Evolutionary conservation across 1,284 basidiomycete genomes (phyloP).

Genomic region (Apiotrichum laibachii): DNA sequence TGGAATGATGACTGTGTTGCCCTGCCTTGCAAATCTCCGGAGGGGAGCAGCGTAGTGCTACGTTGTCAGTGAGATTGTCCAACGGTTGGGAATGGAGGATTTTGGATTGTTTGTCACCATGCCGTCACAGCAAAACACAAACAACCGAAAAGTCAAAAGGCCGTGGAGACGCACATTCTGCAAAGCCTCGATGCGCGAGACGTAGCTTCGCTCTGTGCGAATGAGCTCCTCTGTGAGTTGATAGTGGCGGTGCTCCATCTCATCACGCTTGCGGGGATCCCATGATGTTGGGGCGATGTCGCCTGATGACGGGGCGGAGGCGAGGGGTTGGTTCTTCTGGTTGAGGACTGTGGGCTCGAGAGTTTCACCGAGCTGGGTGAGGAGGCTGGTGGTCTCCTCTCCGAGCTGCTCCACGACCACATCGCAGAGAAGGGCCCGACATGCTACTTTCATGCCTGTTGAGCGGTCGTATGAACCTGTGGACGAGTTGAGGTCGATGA

Average conservation of each 20-base stretch:
- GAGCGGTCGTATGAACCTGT: constrained; percentile 37
- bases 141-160: not conserved
- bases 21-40: constrained; percentile 75
- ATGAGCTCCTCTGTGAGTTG: constrained; percentile 47
- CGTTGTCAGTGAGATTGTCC: constrained; percentile 3
- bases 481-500: constrained; percentile 44
- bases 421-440: constrained; percentile 46
- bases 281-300: constrained; percentile 14
- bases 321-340: constrained; percentile 12
- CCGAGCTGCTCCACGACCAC: constrained; percentile 42
- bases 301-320: constrained; percentile 8
- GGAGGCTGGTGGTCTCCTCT: constrained; percentile 38
- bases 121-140: not conserved
- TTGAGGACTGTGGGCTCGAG: constrained; percentile 24
- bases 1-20: constrained; percentile 80
- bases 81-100: not conserved
- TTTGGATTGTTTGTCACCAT: not conserved
- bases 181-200: constrained; percentile 42
- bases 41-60: constrained; percentile 85
- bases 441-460: constrained; percentile 31
- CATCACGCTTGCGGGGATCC: constrained; percentile 31
- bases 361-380: constrained; percentile 39
- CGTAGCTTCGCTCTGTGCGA: constrained; percentile 47
- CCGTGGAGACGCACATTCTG: constrained; percentile 34
- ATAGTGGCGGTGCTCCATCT: constrained; percentile 31